Conservation (phyloP, 2,329 filamentous ascomycete species). For the Cladosporium cucumerinum region DNA sequence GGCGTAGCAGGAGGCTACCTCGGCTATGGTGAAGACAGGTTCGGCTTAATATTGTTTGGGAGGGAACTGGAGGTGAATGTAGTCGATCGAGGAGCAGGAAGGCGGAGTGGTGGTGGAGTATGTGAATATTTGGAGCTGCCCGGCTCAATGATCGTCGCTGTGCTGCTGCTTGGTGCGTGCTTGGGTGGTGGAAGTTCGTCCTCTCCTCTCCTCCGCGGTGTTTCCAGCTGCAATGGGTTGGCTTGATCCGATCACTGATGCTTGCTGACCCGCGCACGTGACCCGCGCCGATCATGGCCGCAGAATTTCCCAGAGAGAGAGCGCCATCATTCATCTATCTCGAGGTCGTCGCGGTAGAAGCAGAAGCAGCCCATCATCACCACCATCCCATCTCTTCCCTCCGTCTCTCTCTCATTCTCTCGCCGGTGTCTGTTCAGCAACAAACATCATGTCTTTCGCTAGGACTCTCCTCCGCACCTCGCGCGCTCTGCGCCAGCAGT, state of each 20-base stretch:
- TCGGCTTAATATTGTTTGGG: neutral
- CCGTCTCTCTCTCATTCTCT: conserved; percentile 17
- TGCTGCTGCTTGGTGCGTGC: neutral
- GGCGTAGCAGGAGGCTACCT: conserved; percentile 10
- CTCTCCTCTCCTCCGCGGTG: neutral
- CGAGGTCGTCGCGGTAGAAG: neutral
- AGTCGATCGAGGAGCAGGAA: neutral
- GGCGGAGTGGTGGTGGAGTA: neutral
- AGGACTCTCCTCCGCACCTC: conserved; percentile 81
- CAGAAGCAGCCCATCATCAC: too few relatives aligned
- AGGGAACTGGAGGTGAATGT: neutral
- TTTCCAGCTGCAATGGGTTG: neutral
- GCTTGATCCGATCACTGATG: neutral
- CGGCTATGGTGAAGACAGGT: conserved; percentile 9
- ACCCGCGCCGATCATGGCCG: neutral
- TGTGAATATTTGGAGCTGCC: neutral
- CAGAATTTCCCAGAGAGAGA: neutral
- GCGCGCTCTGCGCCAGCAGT: conserved; percentile 68
- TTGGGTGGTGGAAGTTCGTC: neutral
- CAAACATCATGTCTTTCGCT: conserved; percentile 68
- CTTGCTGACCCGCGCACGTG: neutral
- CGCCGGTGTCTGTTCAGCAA: conserved; percentile 12
- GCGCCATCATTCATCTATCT: neutral
- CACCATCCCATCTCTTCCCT: conserved; percentile 5
- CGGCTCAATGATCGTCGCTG: neutral